A percentile compares a stretch with the other conserved stretches of the same genome.
phyloP scores from a whole-genome alignment of 2,329 filamentous ascomycete species.

The Aspergillus versicolor region DNA sequence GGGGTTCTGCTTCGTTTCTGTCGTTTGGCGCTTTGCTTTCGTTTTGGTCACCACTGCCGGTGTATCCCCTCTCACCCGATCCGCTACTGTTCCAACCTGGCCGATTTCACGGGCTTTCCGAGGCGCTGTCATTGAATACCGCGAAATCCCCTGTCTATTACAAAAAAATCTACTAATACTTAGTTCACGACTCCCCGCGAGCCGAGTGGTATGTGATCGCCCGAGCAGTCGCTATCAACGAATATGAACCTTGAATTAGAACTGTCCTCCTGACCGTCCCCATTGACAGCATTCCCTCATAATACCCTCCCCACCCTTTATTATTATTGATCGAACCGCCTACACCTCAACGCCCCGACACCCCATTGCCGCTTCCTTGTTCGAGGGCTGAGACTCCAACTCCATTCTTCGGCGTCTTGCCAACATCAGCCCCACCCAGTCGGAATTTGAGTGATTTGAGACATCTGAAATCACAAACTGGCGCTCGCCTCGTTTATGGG shows the following conservation, averaged over 20 bases:
- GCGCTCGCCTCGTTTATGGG: constrained; percentile 17
- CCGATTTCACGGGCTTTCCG: neutral
- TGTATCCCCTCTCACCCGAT: constrained; percentile 1
- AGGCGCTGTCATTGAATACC: neutral
- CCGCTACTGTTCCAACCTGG: neutral
- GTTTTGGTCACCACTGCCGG: neutral
- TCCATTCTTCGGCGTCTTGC: constrained; percentile 15
- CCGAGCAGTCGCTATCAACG: constrained; percentile 11
- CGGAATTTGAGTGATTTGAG: constrained; percentile 17
- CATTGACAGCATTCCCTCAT: constrained; percentile 12
- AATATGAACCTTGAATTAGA: constrained; percentile 13
- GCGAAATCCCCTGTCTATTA: neutral
- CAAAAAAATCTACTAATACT: constrained; percentile 13
- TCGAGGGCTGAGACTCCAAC: constrained; percentile 6
- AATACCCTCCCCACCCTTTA: constrained; percentile 13
- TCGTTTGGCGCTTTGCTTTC: constrained; percentile 2
- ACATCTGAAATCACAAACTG: constrained; percentile 17
- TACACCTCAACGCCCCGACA: neutral
- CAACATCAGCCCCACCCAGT: constrained; percentile 16
- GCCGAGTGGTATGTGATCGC: constrained; percentile 16
- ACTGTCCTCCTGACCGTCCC: constrained; percentile 15
- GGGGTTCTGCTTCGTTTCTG: neutral
- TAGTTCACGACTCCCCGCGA: constrained; percentile 10
- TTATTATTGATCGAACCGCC: constrained; percentile 10
- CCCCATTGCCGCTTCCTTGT: constrained; percentile 2